phyloP scores from a whole-genome alignment of 208 protist species.

The Wallacemonas rigidus region DNA sequence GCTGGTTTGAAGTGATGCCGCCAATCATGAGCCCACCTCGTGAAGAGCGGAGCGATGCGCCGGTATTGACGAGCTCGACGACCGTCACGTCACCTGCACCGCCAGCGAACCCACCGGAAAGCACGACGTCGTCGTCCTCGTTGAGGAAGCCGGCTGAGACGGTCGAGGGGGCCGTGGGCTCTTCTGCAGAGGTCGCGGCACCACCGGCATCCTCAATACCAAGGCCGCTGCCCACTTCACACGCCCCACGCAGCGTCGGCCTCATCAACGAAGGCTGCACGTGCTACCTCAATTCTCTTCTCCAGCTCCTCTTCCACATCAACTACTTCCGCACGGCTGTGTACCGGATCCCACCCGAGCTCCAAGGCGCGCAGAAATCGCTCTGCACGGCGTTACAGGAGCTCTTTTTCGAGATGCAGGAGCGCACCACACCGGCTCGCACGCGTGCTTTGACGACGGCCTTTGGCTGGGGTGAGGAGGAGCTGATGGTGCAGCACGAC shows the following conservation, averaged over 20 bases:
- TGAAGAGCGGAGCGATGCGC: not conserved
- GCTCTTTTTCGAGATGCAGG: constrained; percentile 89
- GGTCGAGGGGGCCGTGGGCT: too few relatives aligned
- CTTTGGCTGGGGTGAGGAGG: constrained; percentile 88
- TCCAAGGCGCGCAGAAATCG: constrained; percentile 10
- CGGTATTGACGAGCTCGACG: constrained; percentile 8
- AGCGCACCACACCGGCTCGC: constrained; percentile 53
- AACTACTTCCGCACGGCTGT: constrained; percentile 86
- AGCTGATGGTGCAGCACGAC: constrained; percentile 90
- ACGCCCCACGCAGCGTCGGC: constrained; percentile 37
- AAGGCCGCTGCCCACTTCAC: not conserved
- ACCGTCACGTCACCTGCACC: not conserved
- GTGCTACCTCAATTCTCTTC: constrained; percentile 91
- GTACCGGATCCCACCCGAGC: constrained; percentile 61
- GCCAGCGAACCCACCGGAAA: not conserved
- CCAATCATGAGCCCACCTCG: not conserved
- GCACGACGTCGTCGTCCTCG: too few relatives aligned
- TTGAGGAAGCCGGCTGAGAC: too few relatives aligned
- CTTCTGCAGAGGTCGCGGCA: not conserved
- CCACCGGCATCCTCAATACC: not conserved
- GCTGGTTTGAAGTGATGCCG: not conserved
- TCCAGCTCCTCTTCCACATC: constrained; percentile 88
- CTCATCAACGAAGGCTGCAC: constrained; percentile 91
- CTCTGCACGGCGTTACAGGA: constrained; percentile 78
- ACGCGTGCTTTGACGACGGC: constrained; percentile 85